Conservation (phyloP, 2,329 filamentous ascomycete species). For the Penicillium sp. region DNA sequence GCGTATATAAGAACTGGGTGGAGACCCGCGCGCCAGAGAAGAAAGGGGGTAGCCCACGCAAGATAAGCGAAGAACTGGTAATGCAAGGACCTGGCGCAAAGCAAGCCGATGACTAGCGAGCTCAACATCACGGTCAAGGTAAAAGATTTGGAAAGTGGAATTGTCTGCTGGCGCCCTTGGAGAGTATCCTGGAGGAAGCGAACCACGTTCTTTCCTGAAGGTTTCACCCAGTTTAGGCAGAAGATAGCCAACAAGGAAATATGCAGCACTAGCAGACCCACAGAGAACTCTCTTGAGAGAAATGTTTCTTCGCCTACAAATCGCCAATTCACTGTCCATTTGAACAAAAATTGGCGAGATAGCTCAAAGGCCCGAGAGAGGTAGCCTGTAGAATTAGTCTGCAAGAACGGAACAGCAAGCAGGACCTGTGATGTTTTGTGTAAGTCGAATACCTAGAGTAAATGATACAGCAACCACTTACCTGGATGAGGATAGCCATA, state of each 20-base stretch:
- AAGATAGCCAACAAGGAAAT: conserved; percentile 65
- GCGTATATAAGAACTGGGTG: conserved; percentile 66
- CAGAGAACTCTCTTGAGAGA: conserved; percentile 67
- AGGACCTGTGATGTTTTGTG: conserved; percentile 42
- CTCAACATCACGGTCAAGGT: conserved; percentile 74
- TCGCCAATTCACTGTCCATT: conserved; percentile 99
- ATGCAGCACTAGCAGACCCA: conserved; percentile 66
- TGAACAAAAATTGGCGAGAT: conserved; percentile 86
- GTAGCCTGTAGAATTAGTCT: conserved; percentile 67
- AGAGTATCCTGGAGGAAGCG: conserved; percentile 54
- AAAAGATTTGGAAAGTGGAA: conserved; percentile 66
- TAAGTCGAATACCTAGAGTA: neutral
- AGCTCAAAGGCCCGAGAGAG: conserved; percentile 84
- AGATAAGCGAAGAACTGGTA: conserved; percentile 96
- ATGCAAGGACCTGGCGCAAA: conserved; percentile 84
- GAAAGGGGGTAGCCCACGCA: conserved; percentile 82
- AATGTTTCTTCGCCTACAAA: conserved; percentile 86
- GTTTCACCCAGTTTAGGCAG: conserved; percentile 68
- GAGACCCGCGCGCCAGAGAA: conserved; percentile 75
- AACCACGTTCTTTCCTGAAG: conserved; percentile 59
- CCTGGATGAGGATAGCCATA: conserved; percentile 75
- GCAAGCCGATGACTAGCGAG: conserved; percentile 73
- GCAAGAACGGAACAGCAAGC: conserved; percentile 65
- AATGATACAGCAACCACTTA: conserved; percentile 43
- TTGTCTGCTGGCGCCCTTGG: conserved; percentile 55